Conservation (phyloP, 1,284 basidiomycete species). For the Cryptococcus wingfieldii region DNA sequence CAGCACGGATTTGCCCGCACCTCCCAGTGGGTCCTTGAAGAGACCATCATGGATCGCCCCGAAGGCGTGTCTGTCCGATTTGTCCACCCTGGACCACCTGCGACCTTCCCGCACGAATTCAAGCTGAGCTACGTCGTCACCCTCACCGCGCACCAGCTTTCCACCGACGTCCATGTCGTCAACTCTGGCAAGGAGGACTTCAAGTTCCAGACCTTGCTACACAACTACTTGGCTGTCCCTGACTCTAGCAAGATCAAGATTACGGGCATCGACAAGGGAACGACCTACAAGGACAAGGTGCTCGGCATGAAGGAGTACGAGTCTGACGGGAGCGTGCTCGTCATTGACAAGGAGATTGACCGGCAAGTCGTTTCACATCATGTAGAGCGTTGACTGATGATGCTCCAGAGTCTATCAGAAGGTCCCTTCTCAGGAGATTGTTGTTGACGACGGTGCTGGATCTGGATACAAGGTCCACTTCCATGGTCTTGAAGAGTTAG, state of each 20-base stretch:
- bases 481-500: slow-evolving; percentile 59
- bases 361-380: slow-evolving; percentile 18
- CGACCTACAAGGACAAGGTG: slow-evolving; percentile 69
- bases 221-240: slow-evolving; percentile 76
- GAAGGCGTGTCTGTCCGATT: slow-evolving; percentile 68
- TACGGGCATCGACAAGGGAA: slow-evolving; percentile 51
- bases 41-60: slow-evolving; percentile 63
- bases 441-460: slow-evolving; percentile 34
- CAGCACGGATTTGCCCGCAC: slow-evolving; percentile 85
- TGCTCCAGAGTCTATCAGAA: slow-evolving; percentile 40
- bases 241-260: slow-evolving; percentile 47
- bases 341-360: slow-evolving; percentile 34
- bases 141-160: slow-evolving; percentile 66
- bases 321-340: slow-evolving; percentile 37
- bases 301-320: slow-evolving; percentile 25
- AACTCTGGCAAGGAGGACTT: slow-evolving; percentile 56
- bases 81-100: slow-evolving; percentile 58
- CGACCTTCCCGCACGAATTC: slow-evolving; percentile 62
- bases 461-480: slow-evolving; percentile 56
- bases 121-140: slow-evolving; percentile 72
- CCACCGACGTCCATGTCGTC: slow-evolving; percentile 70
- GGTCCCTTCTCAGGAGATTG: slow-evolving; percentile 36
- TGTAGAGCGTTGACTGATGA: background rate
- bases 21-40: slow-evolving; percentile 63
- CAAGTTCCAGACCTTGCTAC: slow-evolving; percentile 80